Evolutionary conservation across 2,329 filamentous ascomycete genomes (phyloP), one percentile per base, ranked within the genome.

Genomic region (Colletotrichum destructivum): DNA sequence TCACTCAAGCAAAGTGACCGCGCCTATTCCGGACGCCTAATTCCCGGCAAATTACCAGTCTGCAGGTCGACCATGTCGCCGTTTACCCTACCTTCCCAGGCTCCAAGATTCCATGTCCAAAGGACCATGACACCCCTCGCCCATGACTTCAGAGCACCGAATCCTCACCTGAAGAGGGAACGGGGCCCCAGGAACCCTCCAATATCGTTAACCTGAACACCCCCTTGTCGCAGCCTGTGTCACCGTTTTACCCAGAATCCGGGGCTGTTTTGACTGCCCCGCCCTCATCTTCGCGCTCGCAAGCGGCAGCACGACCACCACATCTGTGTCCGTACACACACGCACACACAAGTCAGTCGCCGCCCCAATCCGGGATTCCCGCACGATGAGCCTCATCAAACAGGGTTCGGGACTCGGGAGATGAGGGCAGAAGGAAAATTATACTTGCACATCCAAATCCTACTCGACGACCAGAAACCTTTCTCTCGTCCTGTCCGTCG

Each of bases 181-280:
- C 18, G 59, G 64, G 52, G 35, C 69, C 21, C 31, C 40, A 51
- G 35, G n/a, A 55, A 60, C 69, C 69, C 69, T 71, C 59, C 23
- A 71, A 71, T 68, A 54, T 71, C 64, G 69, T 59, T 68, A 55
- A 63, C 54, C 57, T 57, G 52, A 47, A 31, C 52, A 62, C 46
- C 61, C 31, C 62, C 51, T 62, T n/a, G 64, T 35, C 46, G 38
- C 46, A 35, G 35, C 62, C 31, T 60, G 63, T 44, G 42, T 21
- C 26, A 51, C 31, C 56, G 26, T 21, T 52, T 46, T 40, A 38
- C 59, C 23, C 59, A 71, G 52, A 62, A 59, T 71, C 69, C 65
- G 59, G 69, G 69, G 64, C 49, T 63, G 59, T 67, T 63, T 57
- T 47, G 44, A 52, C 64, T 68, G 69, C 64, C 64, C 59, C 26